Evolutionary conservation across 2,329 filamentous ascomycete species (phyloP), one percentile per base, ranked within the genome.

Genomic region (Immersiporthe knoxdaviesiana): DNA sequence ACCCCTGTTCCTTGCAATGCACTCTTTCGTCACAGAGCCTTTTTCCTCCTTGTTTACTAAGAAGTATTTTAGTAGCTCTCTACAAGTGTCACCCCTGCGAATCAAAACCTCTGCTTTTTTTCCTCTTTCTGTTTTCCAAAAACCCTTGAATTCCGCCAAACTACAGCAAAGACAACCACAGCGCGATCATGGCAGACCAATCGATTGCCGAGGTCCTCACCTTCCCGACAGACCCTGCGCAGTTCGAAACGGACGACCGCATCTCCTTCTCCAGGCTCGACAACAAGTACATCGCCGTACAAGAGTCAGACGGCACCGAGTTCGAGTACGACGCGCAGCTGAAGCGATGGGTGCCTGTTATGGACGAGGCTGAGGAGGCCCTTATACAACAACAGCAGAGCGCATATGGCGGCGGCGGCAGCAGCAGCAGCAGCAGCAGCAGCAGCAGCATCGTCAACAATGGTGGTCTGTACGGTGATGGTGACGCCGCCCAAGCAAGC

Each of bases 231-330:
- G 82, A 92, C 68, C 84, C 87, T 18, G 84, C 87, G 68, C 86
- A 91, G 62, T 97, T 97, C 77, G 90, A 91, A 75, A 82, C 82
- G 69, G 94, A 97, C 77, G 87, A 92, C 37, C 91, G 94, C 74
- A 92, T 97, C 76, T 95, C 93, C 7, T 97, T 91, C 81, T 95
- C 92, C n/a, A 92, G 88, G 77, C 84, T 93, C 71, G 91, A 95
- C 79, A 85, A 89, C 76, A 95, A 93, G 77, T 95, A 91, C 81
- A 88, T 96, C 66, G 88, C 96, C 10, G 94, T 97, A 71, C 91
- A 92, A 68, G 92, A 94, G 62, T 71, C 70, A 62, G 90, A 96
- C 77, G 93, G 93, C 65, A 87, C 89, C 71, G 94, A 97, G 79
- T 97, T 91, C 81, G 92, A 94, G 78, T 97, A 91, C 81, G 90